These are phyloP conservation scores for Solanum ossicruentum DNA, from an alignment of 257 asterid species.

Conservation along the genomic window DNA sequence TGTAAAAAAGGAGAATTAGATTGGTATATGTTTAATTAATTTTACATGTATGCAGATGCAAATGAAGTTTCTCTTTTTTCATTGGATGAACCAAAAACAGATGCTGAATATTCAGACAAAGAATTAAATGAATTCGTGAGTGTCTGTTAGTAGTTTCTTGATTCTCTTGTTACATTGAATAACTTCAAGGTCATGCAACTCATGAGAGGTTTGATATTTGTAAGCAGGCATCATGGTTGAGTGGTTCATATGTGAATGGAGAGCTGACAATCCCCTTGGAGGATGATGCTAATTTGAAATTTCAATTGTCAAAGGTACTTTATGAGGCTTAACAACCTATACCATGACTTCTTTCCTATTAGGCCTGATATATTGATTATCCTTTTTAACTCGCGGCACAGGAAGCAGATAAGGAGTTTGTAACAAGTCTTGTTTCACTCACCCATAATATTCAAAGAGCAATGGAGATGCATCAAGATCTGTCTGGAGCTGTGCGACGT, in stretches of 20 bases:
- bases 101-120: conserved; percentile 51
- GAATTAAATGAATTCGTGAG: conserved; percentile 73
- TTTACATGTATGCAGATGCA: conserved; percentile 31
- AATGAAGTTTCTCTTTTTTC: conserved; percentile 54
- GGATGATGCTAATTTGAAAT: conserved; percentile 46
- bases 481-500: conserved; percentile 30
- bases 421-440: conserved; percentile 44
- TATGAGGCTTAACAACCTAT: neutral
- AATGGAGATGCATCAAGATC: conserved; percentile 42
- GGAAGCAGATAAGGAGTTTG: conserved; percentile 63
- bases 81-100: conserved; percentile 31
- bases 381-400: conserved; percentile 17
- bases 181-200: neutral
- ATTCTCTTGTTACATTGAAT: neutral
- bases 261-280: conserved; percentile 51
- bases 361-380: neutral
- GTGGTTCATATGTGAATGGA: conserved; percentile 81
- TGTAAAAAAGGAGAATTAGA: neutral
- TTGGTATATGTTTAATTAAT: neutral
- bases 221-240: conserved; percentile 71
- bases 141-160: neutral
- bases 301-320: conserved; percentile 70
- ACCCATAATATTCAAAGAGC: conserved; percentile 38
- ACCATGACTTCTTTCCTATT: neutral
- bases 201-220: neutral